Conservation (phyloP, 257 asterid species). For the Ehretia macrophylla region DNA sequence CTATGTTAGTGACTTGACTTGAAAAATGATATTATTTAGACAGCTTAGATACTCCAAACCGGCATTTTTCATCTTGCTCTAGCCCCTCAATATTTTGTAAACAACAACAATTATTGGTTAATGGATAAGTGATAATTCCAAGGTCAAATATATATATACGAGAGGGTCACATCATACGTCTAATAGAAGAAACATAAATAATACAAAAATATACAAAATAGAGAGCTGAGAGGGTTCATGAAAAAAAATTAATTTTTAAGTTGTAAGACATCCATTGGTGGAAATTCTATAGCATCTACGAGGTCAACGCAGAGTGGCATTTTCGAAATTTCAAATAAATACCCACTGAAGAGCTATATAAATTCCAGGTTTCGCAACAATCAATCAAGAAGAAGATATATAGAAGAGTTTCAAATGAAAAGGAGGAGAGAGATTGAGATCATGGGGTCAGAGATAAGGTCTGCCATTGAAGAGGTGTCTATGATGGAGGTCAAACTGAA, state of each 20-base stretch:
- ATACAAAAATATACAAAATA: no score
- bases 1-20: neutral
- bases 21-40: neutral
- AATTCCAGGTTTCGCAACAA: neutral
- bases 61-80: neutral
- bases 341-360: neutral
- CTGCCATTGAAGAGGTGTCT: constrained; percentile 64
- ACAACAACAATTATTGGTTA: neutral
- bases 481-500: constrained; percentile 29
- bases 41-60: neutral
- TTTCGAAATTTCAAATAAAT: neutral
- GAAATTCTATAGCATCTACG: neutral
- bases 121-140: neutral
- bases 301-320: neutral
- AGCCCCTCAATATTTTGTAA: neutral
- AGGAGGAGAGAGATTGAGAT: constrained; percentile 61
- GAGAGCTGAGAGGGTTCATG: no score
- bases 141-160: no score
- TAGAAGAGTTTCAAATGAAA: constrained; percentile 46
- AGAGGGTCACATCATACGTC: neutral
- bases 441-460: constrained; percentile 50
- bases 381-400: neutral
- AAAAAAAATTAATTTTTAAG: no score
- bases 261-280: no score
- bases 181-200: neutral